A percentile compares a stretch with the other conserved stretches of the same genome.
Conservation (phyloP, 2,329 filamentous ascomycete genomes). For the Cladophialophora immunda region DNA sequence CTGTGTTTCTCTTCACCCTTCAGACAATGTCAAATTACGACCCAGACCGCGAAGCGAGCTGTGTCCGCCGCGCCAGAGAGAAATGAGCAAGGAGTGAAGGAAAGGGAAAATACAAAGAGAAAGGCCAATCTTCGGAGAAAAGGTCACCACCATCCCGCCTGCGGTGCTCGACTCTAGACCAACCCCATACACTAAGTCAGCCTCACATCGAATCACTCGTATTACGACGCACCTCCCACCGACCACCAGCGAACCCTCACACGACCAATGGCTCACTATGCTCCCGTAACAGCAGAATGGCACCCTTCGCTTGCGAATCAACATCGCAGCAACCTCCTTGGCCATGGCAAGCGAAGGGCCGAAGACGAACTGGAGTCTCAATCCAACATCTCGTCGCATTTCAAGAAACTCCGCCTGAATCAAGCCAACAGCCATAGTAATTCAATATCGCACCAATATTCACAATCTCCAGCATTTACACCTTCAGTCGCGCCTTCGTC, state of each 20-base stretch:
- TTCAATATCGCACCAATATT: conserved; percentile 3
- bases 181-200: background rate
- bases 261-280: conserved; percentile 25
- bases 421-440: conserved; percentile 17
- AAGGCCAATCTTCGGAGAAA: conserved; percentile 22
- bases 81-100: conserved; percentile 15
- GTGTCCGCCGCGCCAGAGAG: conserved; percentile 22
- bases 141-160: background rate
- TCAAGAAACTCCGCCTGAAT: conserved; percentile 39
- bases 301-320: conserved; percentile 22
- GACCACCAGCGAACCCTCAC: conserved; percentile 4
- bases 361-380: conserved; percentile 34
- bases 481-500: conserved; percentile 15
- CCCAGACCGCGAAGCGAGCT: conserved; percentile 21
- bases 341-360: conserved; percentile 31
- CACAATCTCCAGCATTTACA: background rate
- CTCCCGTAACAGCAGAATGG: conserved; percentile 24
- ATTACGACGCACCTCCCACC: conserved; percentile 3
- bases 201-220: conserved; percentile 1
- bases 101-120: background rate
- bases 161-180: background rate
- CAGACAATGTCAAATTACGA: conserved; percentile 20
- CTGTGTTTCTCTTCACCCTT: background rate
- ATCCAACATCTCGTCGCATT: conserved; percentile 38
- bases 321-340: conserved; percentile 31